Base-by-base conservation (phyloP, 208 protist species). In the Leishmania arabica region DNA sequence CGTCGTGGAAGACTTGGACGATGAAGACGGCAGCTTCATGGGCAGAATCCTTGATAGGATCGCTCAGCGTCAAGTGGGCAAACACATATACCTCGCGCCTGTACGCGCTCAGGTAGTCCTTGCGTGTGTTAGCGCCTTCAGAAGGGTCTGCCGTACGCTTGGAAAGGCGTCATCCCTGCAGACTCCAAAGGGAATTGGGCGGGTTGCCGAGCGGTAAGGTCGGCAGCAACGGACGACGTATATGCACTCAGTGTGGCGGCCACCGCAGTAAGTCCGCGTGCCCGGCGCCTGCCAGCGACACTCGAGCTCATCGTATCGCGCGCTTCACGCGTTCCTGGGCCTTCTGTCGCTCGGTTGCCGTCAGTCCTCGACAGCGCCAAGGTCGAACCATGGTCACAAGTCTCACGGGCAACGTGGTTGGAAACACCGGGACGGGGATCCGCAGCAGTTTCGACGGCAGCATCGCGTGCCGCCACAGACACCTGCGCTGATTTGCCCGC, bases 91-190 rank as follows among this genome's bases (percentile, higher is more conserved):
- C 75, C 0, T 66, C 75, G 42, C 19, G 2, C 2, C 24, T 51
- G 58, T 66, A 70, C n/a, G 42, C 42, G 62, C 75, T 72, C 24
- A 79, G 5, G 64, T 79, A 79, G 37, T 40, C 24, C n/a, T 31
- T 42, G 40, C 62, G 56, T 9, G 56, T 9, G 75, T 79, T 11
- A 79, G 75, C 58, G 5, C 47, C 75, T 24, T 21, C 34, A 79
- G 54, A 9, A 79, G 40, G 31, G n/a, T 21, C 62, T 37, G n/a
- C 45, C 45, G 75, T 19, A 79, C 24, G 1, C 6, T 17, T 3
- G 75, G 75, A 51, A 79, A 79, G n/a, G 75, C 62, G 17, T 53
- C 62, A 2, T 51, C 8, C 8, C 11, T 40, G 40, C 58, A 79
- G 24, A 13, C 24, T 72, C 49, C 42, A 81, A 75, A 74, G 1